These are phyloP conservation scores for Umbilicus rupestris DNA, from an alignment of 164 flowering plant genomes.

Conservation along the genomic window DNA sequence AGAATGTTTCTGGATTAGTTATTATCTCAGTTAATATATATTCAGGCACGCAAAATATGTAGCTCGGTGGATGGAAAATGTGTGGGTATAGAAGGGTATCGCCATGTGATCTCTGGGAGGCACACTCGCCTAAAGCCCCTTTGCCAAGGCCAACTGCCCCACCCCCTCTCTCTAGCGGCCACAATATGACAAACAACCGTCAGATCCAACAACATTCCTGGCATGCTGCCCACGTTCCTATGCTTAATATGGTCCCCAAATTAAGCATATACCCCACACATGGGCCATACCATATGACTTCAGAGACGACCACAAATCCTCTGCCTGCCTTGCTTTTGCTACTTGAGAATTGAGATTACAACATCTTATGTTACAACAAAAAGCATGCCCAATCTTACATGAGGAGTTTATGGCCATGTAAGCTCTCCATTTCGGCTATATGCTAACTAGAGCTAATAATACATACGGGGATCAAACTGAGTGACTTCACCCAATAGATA, in stretches of 20 bases:
- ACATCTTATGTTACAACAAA: neutral
- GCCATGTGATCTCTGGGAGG: neutral
- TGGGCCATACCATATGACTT: neutral
- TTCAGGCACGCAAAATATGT: too few species aligned
- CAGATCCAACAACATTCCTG: neutral
- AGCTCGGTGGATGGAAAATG: neutral
- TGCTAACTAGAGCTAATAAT: slow-evolving; percentile 1
- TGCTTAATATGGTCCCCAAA: neutral
- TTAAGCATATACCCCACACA: neutral
- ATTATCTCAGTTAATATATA: too few species aligned
- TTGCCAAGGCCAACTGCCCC: neutral
- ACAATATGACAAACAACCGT: neutral
- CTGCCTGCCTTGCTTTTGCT: neutral
- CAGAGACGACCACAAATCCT: neutral
- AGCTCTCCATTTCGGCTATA: neutral
- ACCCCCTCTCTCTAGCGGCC: neutral
- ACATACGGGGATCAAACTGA: neutral
- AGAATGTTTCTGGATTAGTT: too few species aligned
- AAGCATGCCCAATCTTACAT: neutral
- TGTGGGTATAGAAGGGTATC: neutral
- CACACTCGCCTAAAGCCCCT: neutral
- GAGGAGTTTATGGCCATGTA: neutral
- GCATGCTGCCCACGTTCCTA: slow-evolving; percentile 1
- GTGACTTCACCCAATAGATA: neutral
- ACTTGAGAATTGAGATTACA: neutral